These are phyloP conservation scores for Sarocladium brachiariae DNA, from an alignment of 2,329 filamentous ascomycete genomes.

Conservation along the genomic window DNA sequence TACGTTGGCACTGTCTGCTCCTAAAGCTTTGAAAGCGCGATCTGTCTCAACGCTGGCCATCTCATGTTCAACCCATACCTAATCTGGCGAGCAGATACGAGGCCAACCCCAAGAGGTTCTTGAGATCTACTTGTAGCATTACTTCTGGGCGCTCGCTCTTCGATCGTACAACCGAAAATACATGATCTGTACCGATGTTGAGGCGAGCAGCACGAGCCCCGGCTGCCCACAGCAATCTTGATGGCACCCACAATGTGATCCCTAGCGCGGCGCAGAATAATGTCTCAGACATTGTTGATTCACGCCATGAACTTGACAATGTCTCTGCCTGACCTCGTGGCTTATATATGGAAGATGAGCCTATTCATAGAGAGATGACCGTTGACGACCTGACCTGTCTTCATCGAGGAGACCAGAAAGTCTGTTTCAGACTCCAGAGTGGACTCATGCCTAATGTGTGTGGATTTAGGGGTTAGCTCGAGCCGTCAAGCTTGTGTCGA, in stretches of 20 bases:
- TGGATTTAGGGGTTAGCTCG: too few species aligned
- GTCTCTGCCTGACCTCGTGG: background rate
- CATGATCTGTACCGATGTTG: background rate
- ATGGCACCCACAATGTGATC: background rate
- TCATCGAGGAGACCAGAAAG: background rate
- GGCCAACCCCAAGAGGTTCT: too few species aligned
- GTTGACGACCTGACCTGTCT: background rate
- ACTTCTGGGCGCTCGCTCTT: background rate
- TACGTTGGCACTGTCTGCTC: too few species aligned
- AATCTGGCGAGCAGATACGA: too few species aligned
- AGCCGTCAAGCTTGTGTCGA: constrained; percentile 1
- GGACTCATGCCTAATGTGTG: too few species aligned
- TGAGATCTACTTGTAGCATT: background rate
- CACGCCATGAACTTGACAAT: background rate
- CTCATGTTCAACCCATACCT: background rate
- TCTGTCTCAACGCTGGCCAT: too few species aligned
- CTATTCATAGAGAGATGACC: background rate
- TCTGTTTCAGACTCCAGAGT: too few species aligned
- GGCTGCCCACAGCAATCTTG: constrained; percentile 8
- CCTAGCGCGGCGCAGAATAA: background rate
- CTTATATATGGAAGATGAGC: background rate
- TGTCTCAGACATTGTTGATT: constrained; percentile 4
- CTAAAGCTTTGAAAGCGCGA: too few species aligned
- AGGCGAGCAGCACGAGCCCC: background rate
- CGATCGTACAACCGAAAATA: background rate